Base-by-base conservation (phyloP, 1,284 basidiomycete genomes). In the Ceratorhiza oryzae-sativae region DNA sequence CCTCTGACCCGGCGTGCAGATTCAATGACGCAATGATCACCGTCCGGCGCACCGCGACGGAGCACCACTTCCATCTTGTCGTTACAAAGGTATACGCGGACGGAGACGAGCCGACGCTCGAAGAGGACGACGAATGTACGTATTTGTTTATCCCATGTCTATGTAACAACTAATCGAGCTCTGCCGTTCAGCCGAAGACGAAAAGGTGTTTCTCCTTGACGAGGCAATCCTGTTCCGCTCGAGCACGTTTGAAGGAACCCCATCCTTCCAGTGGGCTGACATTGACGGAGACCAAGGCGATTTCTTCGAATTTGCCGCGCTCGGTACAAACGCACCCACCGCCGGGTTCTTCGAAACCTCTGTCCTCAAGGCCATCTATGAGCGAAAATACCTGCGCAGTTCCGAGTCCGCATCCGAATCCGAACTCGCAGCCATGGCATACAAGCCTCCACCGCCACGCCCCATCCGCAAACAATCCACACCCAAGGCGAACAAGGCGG, bases 21-120 rank as follows among this genome's bases (percentile, higher is more conserved):
- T 99, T 95, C 82, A 94, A 95, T 77, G 95, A 97, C 78, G 96
- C 96, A 8, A 95, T 97, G 81, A 92, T 93, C 12, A 96, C 95
- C 23, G 92, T 99, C 78, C 90, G 97, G 72, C 88, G 96, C 25
- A 85, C 83, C 86, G 90, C 58, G 86, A 90, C 18, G 87, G 91
- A 0, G 81, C 93, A 68, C 82, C 90, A 97, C 78, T 99, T 97
- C 79, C 92, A 98, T 81, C 87, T 99, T n/a, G 96, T 98, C 8
- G 89, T 98, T 71, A 97, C 95, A 13, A 87, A 95, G 74, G 95
- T 97, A 0, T 98, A 93, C 78, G 94, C 97, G 76, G 95, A 98
- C 74, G 96, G 95, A 10, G 96, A 98, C 79, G 93, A 97, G 79
- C 92, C 96, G 77, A 81, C 97, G 36, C 83, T 98, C 13, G 95